Base-by-base conservation (phyloP, 2,329 filamentous ascomycete genomes). In the Coniella lustricola region DNA sequence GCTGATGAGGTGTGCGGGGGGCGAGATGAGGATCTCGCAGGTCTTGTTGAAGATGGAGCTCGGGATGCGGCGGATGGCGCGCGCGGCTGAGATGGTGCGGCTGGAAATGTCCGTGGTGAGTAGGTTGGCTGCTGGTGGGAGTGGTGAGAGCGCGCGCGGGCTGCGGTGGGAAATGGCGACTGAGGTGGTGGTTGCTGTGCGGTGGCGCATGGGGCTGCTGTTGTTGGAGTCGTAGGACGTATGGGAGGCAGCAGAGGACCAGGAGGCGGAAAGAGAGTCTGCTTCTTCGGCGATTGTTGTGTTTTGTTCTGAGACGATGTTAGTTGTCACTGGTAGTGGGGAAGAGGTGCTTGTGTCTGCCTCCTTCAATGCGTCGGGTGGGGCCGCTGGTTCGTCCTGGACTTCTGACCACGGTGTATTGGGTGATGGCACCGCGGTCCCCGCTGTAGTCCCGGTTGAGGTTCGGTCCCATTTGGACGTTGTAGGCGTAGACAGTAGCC, bases 1-100 rank as follows among this genome's bases (percentile, higher is more conserved):
- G 21, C 80, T 74, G 32, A 95, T 77, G 2, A 95, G 75, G 57
- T 90, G 81, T 14, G 84, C 79, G 0, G 90, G 89, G n/a, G 89
- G 89, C 0, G 86, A 82, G 13, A 95, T 69, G 3, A 95, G 75
- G 25, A 93, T 75, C 44, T 87, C 82, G 54, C 79, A 82, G 0
- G 89, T 90, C 66, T 87, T 90, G 48, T 84, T 79, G 21, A 95
- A 76, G 25, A 95, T 77, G 3, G 81, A 76, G 44, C 79, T 70
- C 1, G 81, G 77, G 25, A 85, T 68, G 37, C 74, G 69, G 45
- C 73, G 71, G 31, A 75, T 68, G 0, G 71, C 67, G 32, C 68
- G 66, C 4, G 76, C 57, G 5, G 64, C 70, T 35, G 49, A 68
- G 64, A 41, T 67, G 60, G 34, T 66, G 58, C 35, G 56, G 16